phyloP scores from a whole-genome alignment of 176 grass and related monocot genomes.

The Eremochloa ophiuroides region DNA sequence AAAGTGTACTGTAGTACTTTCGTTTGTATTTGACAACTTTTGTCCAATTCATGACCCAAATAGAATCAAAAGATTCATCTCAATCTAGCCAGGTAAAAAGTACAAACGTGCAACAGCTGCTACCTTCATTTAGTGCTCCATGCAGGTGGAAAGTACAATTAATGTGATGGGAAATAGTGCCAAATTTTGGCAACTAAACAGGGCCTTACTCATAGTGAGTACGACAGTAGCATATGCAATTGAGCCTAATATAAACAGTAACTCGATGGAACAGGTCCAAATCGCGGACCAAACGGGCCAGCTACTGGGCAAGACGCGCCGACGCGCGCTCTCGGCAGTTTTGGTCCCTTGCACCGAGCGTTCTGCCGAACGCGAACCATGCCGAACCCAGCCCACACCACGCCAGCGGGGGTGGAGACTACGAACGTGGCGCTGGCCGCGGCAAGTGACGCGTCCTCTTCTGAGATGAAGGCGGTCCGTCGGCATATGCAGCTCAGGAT shows the following conservation, averaged over 20 bases:
- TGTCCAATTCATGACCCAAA: no score
- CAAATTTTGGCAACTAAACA: no score
- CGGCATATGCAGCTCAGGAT: slow-evolving; percentile 30
- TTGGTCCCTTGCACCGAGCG: not conserved
- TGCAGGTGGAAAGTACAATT: no score
- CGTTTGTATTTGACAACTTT: no score
- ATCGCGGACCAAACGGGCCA: not conserved
- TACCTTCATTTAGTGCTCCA: no score
- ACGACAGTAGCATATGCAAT: no score
- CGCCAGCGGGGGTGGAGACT: not conserved
- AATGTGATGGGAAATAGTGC: no score
- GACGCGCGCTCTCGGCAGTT: not conserved
- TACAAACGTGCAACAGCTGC: no score
- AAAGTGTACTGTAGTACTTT: no score
- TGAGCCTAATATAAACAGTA: not conserved
- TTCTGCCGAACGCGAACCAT: not conserved
- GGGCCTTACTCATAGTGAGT: no score
- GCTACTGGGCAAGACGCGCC: not conserved
- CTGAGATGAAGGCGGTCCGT: not conserved
- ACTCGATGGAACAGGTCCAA: not conserved
- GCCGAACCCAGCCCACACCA: not conserved
- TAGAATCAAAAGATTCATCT: no score
- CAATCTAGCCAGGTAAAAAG: no score
- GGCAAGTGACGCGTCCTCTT: not conserved
- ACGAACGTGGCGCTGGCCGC: not conserved